phyloP scores from a whole-genome alignment of 2,329 filamentous ascomycete genomes.

The Ustulina deusta region DNA sequence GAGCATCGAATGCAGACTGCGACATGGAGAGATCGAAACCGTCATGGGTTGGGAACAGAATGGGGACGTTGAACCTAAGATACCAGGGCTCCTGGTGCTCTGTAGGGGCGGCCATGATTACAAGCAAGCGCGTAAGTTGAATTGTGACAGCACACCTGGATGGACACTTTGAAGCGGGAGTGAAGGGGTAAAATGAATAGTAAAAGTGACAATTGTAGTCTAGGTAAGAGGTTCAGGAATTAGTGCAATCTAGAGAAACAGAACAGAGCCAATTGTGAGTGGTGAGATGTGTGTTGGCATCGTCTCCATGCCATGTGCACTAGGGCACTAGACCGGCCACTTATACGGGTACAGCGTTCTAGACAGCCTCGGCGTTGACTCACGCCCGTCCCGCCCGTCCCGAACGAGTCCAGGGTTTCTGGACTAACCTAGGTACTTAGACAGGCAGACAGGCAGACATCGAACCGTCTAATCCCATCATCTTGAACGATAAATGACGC shows the following conservation, averaged over 20 bases:
- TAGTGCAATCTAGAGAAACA: not conserved
- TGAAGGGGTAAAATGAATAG: not conserved
- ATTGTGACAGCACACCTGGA: not conserved
- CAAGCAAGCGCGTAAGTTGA: not conserved
- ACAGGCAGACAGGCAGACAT: too few relatives aligned
- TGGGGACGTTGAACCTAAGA: conserved; percentile 31
- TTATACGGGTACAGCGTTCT: too few relatives aligned
- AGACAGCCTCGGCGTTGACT: too few relatives aligned
- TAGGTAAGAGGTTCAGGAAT: not conserved
- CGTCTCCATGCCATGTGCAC: too few relatives aligned
- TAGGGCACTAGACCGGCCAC: too few relatives aligned
- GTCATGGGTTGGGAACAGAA: conserved; percentile 32
- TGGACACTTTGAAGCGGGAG: not conserved
- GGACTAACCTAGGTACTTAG: too few relatives aligned
- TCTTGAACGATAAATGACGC: too few relatives aligned
- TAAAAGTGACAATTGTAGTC: not conserved
- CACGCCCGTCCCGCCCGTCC: too few relatives aligned
- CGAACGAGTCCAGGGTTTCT: too few relatives aligned
- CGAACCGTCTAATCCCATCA: too few relatives aligned
- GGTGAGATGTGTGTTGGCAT: not conserved
- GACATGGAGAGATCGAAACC: conserved; percentile 33
- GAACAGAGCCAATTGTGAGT: not conserved
- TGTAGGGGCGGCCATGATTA: conserved; percentile 24
- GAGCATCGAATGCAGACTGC: conserved; percentile 28
- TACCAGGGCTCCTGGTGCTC: conserved; percentile 37